Conservation (phyloP, 331 rosid species). For the Quercus lobata region DNA sequence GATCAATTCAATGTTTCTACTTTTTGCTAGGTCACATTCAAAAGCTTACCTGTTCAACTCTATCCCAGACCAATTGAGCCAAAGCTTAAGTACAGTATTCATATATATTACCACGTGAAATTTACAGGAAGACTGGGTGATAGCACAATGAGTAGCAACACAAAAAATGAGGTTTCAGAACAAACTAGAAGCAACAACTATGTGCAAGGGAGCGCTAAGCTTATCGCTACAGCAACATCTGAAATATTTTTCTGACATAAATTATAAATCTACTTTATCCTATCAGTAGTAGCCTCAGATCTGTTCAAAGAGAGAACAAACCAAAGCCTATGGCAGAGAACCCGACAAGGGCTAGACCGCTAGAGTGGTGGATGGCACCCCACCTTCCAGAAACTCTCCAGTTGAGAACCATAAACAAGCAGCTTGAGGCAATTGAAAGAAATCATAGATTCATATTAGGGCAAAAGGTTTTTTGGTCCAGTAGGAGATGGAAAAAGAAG, state of each 20-base stretch:
- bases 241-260: not conserved
- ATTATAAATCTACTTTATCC: not conserved
- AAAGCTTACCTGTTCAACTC: too few relatives aligned
- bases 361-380: constrained; percentile 92
- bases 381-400: constrained; percentile 57
- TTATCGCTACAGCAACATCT: constrained; percentile 15
- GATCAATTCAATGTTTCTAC: not conserved
- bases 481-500: constrained; percentile 71
- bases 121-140: constrained; percentile 95
- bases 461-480: constrained; percentile 42
- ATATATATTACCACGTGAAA: constrained; percentile 7
- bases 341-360: constrained; percentile 78
- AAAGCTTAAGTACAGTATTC: not conserved
- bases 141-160: constrained; percentile 83
- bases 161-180: constrained; percentile 71
- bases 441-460: constrained; percentile 26
- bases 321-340: constrained; percentile 39
- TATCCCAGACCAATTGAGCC: not conserved
- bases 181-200: constrained; percentile 80
- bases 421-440: constrained; percentile 29
- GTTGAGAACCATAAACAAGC: constrained; percentile 48
- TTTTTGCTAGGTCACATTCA: not conserved
- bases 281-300: constrained; percentile 53
- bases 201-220: constrained; percentile 88
- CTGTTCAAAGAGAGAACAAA: constrained; percentile 60